These are phyloP conservation scores for Rhododendron mucronatum DNA, from an alignment of 148 eudicot genomes.

Conservation along the genomic window DNA sequence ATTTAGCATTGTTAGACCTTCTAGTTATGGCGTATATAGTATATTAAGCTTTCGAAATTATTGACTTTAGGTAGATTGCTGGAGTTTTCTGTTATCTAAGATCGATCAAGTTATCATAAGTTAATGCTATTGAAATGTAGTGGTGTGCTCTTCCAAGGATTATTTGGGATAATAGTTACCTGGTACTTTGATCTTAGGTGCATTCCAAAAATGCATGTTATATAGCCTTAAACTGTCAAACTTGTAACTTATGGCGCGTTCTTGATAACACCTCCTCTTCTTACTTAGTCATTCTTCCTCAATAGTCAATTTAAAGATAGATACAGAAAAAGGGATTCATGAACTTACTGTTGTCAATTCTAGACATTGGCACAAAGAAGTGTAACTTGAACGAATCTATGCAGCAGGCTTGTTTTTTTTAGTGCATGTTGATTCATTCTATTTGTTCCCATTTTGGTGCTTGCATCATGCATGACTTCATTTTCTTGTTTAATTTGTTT, in stretches of 20 bases:
- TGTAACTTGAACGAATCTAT: not conserved
- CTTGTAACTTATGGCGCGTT: not conserved
- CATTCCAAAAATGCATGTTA: not conserved
- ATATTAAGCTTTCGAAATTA: not conserved
- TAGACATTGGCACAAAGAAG: not conserved
- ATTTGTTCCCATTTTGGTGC: not conserved
- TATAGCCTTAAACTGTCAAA: not conserved
- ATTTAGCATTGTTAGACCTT: not conserved
- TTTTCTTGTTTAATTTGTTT: conserved; percentile 1
- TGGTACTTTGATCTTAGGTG: not conserved
- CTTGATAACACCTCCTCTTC: not conserved
- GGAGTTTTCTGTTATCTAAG: not conserved
- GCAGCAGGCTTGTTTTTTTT: not conserved
- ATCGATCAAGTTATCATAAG: not conserved
- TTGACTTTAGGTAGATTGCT: not conserved
- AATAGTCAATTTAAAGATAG: not conserved
- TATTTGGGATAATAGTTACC: not conserved
- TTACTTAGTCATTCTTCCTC: not conserved
- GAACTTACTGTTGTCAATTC: not conserved
- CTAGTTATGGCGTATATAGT: not conserved
- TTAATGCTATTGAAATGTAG: not conserved
- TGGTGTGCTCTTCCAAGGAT: not conserved
- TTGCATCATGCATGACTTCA: not conserved
- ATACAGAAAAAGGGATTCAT: too few relatives aligned
- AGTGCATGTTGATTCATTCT: not conserved